A percentile compares a stretch with the other conserved stretches of the same genome.
Evolutionary conservation across 1,284 basidiomycete species (phyloP).

Genomic region (Pascua guehoae): DNA sequence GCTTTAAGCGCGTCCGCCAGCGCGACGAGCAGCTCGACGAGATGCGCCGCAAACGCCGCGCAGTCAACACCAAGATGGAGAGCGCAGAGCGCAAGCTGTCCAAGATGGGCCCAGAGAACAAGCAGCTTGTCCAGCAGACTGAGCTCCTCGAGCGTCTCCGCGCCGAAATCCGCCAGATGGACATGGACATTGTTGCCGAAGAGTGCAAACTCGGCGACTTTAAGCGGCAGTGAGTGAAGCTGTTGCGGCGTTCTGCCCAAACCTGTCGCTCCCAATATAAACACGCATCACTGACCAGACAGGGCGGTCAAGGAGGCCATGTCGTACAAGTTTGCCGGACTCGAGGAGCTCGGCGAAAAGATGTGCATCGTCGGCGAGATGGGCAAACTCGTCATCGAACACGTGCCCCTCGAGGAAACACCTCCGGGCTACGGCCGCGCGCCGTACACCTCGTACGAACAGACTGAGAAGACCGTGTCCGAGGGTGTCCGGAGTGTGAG

Average conservation of each 20-base stretch:
- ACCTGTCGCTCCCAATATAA: no score
- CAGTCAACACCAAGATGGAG: constrained; percentile 70
- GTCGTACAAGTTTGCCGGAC: constrained; percentile 80
- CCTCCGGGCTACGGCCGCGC: constrained; percentile 73
- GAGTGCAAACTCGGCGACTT: constrained; percentile 80
- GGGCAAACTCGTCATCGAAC: constrained; percentile 72
- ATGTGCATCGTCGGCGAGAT: constrained; percentile 77
- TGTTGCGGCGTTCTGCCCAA: no score
- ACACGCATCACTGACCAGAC: constrained; percentile 1
- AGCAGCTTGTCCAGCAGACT: constrained; percentile 72
- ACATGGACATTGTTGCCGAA: constrained; percentile 77
- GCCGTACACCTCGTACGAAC: constrained; percentile 62
- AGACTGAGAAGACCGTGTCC: constrained; percentile 59
- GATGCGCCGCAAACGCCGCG: constrained; percentile 65
- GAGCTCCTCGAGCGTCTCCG: constrained; percentile 69
- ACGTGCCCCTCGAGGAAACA: constrained; percentile 75
- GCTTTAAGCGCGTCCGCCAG: constrained; percentile 61
- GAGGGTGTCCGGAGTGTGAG: constrained; percentile 60
- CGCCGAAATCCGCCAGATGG: constrained; percentile 72
- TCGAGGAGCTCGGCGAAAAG: constrained; percentile 82
- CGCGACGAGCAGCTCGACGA: constrained; percentile 80
- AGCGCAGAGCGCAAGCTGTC: constrained; percentile 82
- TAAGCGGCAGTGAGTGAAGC: constrained; percentile 59
- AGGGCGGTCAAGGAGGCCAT: constrained; percentile 61
- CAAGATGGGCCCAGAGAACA: constrained; percentile 89